Conservation (phyloP, 2,329 filamentous ascomycete genomes). For the Cadophora malorum region DNA sequence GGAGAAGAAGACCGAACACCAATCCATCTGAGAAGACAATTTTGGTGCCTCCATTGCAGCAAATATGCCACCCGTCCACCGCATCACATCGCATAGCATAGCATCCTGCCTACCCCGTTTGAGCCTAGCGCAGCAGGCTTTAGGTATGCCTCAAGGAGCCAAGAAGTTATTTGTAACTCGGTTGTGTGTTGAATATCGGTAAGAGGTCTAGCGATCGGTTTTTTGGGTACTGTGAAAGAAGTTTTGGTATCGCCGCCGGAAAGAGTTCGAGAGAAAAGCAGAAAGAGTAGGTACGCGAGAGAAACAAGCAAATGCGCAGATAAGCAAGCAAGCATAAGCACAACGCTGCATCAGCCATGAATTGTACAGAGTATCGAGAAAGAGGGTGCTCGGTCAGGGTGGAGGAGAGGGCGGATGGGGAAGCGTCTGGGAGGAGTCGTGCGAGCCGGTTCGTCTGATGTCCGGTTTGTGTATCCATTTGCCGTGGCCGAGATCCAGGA, state of each 20-base stretch:
- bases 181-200: not conserved
- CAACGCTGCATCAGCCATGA: conserved; percentile 25
- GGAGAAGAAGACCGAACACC: no score
- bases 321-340: conserved; percentile 19
- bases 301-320: not conserved
- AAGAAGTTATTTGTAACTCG: not conserved
- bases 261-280: not conserved
- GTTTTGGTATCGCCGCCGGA: conserved; percentile 41
- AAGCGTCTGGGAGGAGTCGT: not conserved
- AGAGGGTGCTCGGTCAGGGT: not conserved
- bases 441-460: not conserved
- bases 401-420: not conserved
- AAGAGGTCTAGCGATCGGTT: not conserved
- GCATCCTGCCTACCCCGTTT: no score
- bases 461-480: conserved; percentile 10
- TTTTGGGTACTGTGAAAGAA: conserved; percentile 15
- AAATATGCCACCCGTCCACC: not conserved
- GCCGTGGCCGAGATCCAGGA: conserved; percentile 10
- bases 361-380: conserved; percentile 14
- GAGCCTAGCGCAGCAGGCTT: not conserved
- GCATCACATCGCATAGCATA: not conserved
- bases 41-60: not conserved
- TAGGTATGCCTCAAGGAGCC: not conserved
- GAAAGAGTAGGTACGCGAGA: not conserved
- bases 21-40: not conserved